Evolutionary conservation across 495 filamentous ascomycete genomes (phyloP), one percentile per base, ranked within the genome.

Genomic region (Collariella sp.): DNA sequence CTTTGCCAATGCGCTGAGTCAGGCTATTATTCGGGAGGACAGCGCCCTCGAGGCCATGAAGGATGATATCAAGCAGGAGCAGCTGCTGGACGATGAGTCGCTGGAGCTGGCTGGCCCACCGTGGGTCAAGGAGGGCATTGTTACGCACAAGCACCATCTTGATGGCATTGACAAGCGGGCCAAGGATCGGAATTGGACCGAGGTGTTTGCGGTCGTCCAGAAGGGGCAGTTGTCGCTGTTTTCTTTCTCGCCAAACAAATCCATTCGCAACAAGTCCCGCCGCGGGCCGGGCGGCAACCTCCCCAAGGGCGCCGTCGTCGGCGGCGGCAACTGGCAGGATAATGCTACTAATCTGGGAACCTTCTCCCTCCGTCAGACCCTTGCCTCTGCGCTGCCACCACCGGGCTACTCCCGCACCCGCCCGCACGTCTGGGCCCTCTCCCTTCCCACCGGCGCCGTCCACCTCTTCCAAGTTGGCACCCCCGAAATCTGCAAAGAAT

Each of bases 401-500:
- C 91, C 91, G 2, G 93, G 93, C 15, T 97, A 96, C 69, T 96
- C 89, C 29, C 93, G 93, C 54, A 78, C 83, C 20, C 80, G 91
- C 31, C 90, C 89, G 19, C 82, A 96, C 67, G 94, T 99, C 0
- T 99, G 90, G 90, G 91, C 91, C 2, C 72, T 99, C n/a, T 89
- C 85, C 49, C 72, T 97, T 38, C 91, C 94, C 4, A 91, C 83
- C 10, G 93, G 93, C 19, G 93, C 91, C 2, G 89, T 97, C 13
- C 94, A 99, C 68, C 79, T 97, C 23, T 99, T 99, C 78, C 90
- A 97, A 66, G 94, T 89, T 55, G 93, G 94, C 40, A 99, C 93
- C 0, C 82, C 87, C 2, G 94, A 97, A 63, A 96, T 99, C 60
- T 85, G 91, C 42, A 84, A 84, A 46, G 93, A 99, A 62, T 99